Evolutionary conservation across 78 protist genomes (phyloP), one percentile per base, ranked within the genome.

Genomic region (Dictyostelium purpureum): DNA sequence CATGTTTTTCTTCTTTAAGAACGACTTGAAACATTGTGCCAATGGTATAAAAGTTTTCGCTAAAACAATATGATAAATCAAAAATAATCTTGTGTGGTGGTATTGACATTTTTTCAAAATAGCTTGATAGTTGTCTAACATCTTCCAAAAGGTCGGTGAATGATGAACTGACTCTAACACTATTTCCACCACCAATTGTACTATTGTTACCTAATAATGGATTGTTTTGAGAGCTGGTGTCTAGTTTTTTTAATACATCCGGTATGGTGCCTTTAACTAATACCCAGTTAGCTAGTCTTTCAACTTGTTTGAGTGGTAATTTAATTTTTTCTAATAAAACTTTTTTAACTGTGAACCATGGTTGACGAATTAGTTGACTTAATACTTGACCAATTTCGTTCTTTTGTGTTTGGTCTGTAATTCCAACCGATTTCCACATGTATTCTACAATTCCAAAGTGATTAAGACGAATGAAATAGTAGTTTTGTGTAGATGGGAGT

Each of bases 381-480:
- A 83, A 14, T 1, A 83, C 56, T 38, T 49, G 77, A 42, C 67
- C 57, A 26, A 83, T 42, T 40, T 83, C 90, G 56, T 38, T 33
- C 38, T 49, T 49, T 42, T 33, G 69, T 0, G 43, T 42, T 33
- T 0, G 35, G 37, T 83, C 90, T 6, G 35, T 63, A 65, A 83
- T 83, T 28, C 90, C 90, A 70, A 83, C 70, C 19, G 18, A 56
- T 52, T 75, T 49, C 90, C 90, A 83, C 90, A 83, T 83, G 38
- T 83, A 67, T 21, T 83, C 90, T 1, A 71, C 90, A 10, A 83
- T 71, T 57, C 90, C 90, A 54, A 49, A 69, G 49, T 83, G 90
- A 70, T 83, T 83, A 45, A 83, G 37, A 49, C 90, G 57, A 24
- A 83, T 31, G 47, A 38, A 19, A 83, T 83, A 83, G 31, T n/a